Conservation (phyloP, 2,329 filamentous ascomycete genomes). For the Aspergillus udagawae region DNA sequence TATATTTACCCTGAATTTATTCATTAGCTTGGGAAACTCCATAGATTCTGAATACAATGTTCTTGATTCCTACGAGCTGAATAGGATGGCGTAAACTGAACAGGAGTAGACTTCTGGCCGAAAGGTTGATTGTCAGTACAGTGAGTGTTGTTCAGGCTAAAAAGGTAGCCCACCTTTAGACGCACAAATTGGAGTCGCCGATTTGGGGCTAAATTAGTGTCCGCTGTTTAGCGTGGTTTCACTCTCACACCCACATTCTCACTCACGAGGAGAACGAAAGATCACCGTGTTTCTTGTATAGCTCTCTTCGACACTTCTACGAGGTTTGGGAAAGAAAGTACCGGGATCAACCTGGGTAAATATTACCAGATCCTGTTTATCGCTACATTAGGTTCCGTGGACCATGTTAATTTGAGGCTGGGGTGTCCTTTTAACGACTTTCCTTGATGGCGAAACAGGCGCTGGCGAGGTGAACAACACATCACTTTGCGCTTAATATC, state of each 20-base stretch:
- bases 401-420: background rate
- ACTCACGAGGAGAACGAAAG: background rate
- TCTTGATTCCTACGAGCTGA: background rate
- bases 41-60: background rate
- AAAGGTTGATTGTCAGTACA: no score
- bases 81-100: no score
- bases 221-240: background rate
- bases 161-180: background rate
- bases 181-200: no score
- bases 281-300: background rate
- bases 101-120: no score
- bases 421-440: background rate
- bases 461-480: background rate
- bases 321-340: background rate
- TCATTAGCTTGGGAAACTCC: background rate
- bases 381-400: no score
- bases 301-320: background rate
- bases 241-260: background rate
- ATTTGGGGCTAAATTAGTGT: constrained; percentile 2
- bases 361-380: background rate
- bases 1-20: background rate
- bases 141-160: background rate
- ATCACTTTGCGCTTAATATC: background rate
- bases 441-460: background rate
- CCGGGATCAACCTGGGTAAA: background rate